phyloP scores from a whole-genome alignment of 23 red algal species.

The Chondrus crispus region DNA sequence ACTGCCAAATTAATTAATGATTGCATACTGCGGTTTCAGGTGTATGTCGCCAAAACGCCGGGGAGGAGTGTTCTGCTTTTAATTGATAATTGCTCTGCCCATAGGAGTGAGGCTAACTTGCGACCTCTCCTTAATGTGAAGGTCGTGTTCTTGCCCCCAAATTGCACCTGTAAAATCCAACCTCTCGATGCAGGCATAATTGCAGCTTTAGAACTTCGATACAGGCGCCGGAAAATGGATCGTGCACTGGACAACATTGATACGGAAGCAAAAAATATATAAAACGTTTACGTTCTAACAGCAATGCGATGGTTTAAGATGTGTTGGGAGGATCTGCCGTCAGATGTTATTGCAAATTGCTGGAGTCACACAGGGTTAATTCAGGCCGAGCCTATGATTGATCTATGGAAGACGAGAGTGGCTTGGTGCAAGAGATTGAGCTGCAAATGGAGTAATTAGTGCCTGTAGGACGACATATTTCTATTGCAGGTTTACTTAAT shows the following conservation, averaged over 20 bases:
- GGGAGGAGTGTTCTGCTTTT: background rate
- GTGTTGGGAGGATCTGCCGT: background rate
- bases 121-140: background rate
- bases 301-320: background rate
- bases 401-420: too few species aligned
- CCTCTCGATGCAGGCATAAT: constrained; percentile 1
- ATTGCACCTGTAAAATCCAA: background rate
- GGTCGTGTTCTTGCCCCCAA: constrained; percentile 1
- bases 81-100: background rate
- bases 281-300: background rate
- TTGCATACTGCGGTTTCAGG: background rate
- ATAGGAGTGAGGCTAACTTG: background rate
- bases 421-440: too few species aligned
- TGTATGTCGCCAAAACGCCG: background rate
- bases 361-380: background rate
- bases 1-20: background rate
- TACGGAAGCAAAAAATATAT: background rate
- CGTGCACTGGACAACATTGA: background rate
- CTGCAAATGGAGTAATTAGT: too few species aligned
- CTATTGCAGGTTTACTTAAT: too few species aligned
- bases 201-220: background rate
- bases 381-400: too few species aligned
- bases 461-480: too few species aligned
- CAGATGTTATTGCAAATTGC: background rate
- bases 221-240: background rate